A percentile compares a stretch with the other conserved stretches of the same genome.
phyloP scores from a whole-genome alignment of 768 basidiomycete genomes.

The Xerocomellus dryophilus region DNA sequence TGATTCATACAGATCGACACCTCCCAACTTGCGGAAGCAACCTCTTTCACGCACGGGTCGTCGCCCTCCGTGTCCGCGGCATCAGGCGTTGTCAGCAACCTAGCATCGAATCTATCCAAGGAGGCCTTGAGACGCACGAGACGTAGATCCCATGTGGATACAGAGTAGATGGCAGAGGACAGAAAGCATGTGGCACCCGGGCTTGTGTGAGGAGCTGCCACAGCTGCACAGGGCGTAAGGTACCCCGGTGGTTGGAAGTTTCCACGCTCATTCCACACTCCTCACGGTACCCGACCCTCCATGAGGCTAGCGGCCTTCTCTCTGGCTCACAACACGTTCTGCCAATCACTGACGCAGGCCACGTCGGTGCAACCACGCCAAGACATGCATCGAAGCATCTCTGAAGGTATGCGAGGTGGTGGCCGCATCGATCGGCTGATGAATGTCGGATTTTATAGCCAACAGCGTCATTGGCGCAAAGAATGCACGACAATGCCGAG shows the following conservation, averaged over 20 bases:
- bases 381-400: no score
- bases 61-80: conserved; percentile 62
- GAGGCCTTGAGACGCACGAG: conserved; percentile 67
- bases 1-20: no score
- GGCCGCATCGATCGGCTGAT: no score
- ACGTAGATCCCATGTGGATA: conserved; percentile 56
- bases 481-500: no score
- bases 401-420: no score
- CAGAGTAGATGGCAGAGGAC: no score
- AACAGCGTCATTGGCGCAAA: no score
- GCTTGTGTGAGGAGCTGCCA: no score
- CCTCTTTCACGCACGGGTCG: conserved; percentile 41
- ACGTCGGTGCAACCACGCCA: conserved; percentile 16
- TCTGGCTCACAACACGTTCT: conserved; percentile 24
- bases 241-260: conserved; percentile 19
- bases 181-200: no score
- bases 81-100: conserved; percentile 84
- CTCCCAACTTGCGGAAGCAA: no score
- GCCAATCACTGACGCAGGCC: conserved; percentile 7
- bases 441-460: no score
- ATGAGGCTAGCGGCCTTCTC: conserved; percentile 31
- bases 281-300: conserved; percentile 43
- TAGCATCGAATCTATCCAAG: conserved; percentile 86
- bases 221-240: no score
- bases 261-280: conserved; percentile 18